Percentiles rank a stretch among this genome's conserved stretches.
Evolutionary conservation across 805 yeast species (phyloP).

Genomic region (Myxozyma neotropica): DNA sequence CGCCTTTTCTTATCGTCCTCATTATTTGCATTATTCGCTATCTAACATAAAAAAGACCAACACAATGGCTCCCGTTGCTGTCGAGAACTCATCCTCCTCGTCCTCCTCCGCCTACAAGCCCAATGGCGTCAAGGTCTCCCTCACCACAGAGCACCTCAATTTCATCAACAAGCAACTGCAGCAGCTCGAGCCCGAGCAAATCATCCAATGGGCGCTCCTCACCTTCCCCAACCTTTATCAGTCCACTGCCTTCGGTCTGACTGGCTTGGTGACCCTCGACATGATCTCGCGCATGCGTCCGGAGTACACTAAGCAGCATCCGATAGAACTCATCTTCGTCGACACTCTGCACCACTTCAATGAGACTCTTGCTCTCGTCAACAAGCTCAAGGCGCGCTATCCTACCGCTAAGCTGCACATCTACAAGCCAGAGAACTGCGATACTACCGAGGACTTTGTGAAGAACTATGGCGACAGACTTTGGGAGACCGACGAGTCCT

Average conservation of each 20-base stretch:
- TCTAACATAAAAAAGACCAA: no score
- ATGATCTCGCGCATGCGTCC: slow-evolving; percentile 62
- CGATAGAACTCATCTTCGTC: slow-evolving; percentile 76
- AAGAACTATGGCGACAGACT: slow-evolving; percentile 69
- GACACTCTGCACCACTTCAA: slow-evolving; percentile 94
- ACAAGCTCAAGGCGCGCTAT: slow-evolving; percentile 59
- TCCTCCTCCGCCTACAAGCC: neutral
- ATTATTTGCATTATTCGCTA: no score
- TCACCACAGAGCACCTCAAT: slow-evolving; percentile 58
- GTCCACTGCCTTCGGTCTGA: slow-evolving; percentile 93
- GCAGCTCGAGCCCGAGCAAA: slow-evolving; percentile 65
- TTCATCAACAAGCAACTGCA: slow-evolving; percentile 67
- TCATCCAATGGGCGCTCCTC: slow-evolving; percentile 77
- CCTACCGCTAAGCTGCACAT: slow-evolving; percentile 59
- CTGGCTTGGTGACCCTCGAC: slow-evolving; percentile 87
- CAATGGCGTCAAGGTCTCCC: slow-evolving; percentile 32
- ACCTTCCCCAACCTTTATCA: slow-evolving; percentile 84
- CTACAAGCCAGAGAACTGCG: slow-evolving; percentile 64
- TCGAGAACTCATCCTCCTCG: neutral
- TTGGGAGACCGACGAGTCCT: slow-evolving; percentile 81
- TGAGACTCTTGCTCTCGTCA: slow-evolving; percentile 81
- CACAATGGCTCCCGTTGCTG: slow-evolving; percentile 31
- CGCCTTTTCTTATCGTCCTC: neutral
- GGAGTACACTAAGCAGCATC: slow-evolving; percentile 39
- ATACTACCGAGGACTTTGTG: slow-evolving; percentile 64